Base-by-base conservation (phyloP, 345 rosid genomes). In the Eucalyptus fibrosa region DNA sequence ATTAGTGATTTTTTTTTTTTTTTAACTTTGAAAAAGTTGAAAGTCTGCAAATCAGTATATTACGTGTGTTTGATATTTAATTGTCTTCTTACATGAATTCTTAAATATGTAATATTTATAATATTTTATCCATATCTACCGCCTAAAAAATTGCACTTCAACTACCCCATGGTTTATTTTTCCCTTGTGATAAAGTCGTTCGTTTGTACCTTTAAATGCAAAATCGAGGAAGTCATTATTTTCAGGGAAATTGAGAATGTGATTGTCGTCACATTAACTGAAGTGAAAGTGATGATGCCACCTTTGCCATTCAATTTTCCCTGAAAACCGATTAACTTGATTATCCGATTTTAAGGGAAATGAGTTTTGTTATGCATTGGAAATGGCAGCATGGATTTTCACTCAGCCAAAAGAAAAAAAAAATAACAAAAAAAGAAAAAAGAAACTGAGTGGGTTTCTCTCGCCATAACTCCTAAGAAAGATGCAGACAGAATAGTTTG, bases 1-100 rank as follows among this genome's bases (percentile, higher is more conserved):
- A 56, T 4, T 24, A 56, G 62, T 56, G 62, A 23, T 4, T 24
- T 24, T 2, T 56, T 24, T 2, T 56, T 24, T 56, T 56, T 56
- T 10, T 0, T 0, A 56, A 56, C 12, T 9, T 56, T 59, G 30
- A 59, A 59, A 56, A 59, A 2, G 3, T 59, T 24, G n/a, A 59
- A 59, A 10, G 65, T 59, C 3, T 14, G 0, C 30, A 59, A 24
- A 59, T 24, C n/a, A 24, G 6, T 1, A 24, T 59, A 56, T 59
- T 59, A 59, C 0, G 24, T 24, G 65, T 59, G 62, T 56, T 56
- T 56, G 65, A 24, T 59, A 59, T 59, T 59, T 59, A 24, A 59
- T 59, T 59, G 13, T 5, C 30, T 56, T 56, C 28, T 59, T 59
- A 6, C 34, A 62, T 24, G n/a, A 24, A 59, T 59, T 24, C 30